These are phyloP conservation scores for Rubus idaeus DNA, from an alignment of 306 rosid genomes.

Conservation along the genomic window DNA sequence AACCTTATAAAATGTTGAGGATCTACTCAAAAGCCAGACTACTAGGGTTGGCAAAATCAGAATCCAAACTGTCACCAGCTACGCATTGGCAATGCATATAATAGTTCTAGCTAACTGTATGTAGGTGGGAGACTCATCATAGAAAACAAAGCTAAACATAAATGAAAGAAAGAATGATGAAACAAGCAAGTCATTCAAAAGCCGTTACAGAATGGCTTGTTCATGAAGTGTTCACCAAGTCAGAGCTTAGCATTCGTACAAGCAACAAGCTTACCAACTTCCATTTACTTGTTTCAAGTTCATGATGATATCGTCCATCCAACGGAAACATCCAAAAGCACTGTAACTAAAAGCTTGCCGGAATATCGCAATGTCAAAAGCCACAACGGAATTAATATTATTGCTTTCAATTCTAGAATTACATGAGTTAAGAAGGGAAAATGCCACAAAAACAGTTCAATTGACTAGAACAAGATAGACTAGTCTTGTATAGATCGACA, in stretches of 20 bases:
- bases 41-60: not conserved
- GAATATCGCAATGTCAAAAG: not conserved
- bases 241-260: conserved; percentile 3
- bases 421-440: not conserved
- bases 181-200: not conserved
- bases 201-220: not conserved
- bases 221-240: not conserved
- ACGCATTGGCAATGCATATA: not conserved
- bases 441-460: not conserved
- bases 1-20: not conserved
- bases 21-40: not conserved
- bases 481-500: not conserved
- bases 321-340: not conserved
- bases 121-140: conserved; percentile 6
- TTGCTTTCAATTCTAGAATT: not conserved
- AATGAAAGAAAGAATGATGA: not conserved
- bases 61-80: conserved; percentile 18
- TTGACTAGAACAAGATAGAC: conserved; percentile 2
- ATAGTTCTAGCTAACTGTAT: not conserved
- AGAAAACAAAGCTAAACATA: not conserved
- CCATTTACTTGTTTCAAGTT: not conserved
- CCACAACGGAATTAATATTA: not conserved
- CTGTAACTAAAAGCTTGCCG: not conserved
- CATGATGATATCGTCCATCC: not conserved
- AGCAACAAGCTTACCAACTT: not conserved